Base-by-base conservation (phyloP, 2,329 filamentous ascomycete species). In the Aspergillus cejpii region DNA sequence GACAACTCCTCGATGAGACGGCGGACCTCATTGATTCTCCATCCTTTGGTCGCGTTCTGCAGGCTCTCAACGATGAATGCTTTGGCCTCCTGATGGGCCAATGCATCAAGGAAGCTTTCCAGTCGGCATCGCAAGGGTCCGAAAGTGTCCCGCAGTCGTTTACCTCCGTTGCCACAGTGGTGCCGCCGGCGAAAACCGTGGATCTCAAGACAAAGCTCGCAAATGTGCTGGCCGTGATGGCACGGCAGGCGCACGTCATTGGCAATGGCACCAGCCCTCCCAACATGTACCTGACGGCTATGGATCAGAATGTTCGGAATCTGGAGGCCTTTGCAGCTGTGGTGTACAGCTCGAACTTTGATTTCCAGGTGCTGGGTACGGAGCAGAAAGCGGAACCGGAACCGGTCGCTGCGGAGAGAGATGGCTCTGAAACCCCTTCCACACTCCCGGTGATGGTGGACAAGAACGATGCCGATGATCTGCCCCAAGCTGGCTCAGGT, bases 1-100 rank as follows among this genome's bases (percentile, higher is more conserved):
- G 91, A 44, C 84, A 86, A 46, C 78, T 98, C 15, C 79, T 98
- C 1, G 91, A 98, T 63, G 92, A 98, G 72, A 97, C 92, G 1
- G 87, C 91, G 29, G 92, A 98, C 63, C 78, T 98, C 19, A 84
- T 97, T 61, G 92, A 98, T 62, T 96, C 92, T 1, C 92, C 92
- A 0, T 80, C 87, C 27, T 97, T 97, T 68, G 79, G 83, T 0
- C 84, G 89, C 59, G 89, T 98, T 27, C 77, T 96, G 36, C 87
- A 85, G 2, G 81, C 87, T 46, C 78, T 96, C 44, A 84, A 97
- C 48, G 90, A 97, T 64, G 79, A 88, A 37, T 85, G 84, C 43
- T 98, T 96, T 70, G 85, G 85, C 2, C 79, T 84, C 19, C 77
- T 98, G 12, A 78, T 95, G 20, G 86, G 96, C 60, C 77, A 92